Percentiles rank a stretch among this genome's conserved stretches.
Conservation (phyloP, 192 early-diverging fungal species). For the Allomyces macrogynus region DNA sequence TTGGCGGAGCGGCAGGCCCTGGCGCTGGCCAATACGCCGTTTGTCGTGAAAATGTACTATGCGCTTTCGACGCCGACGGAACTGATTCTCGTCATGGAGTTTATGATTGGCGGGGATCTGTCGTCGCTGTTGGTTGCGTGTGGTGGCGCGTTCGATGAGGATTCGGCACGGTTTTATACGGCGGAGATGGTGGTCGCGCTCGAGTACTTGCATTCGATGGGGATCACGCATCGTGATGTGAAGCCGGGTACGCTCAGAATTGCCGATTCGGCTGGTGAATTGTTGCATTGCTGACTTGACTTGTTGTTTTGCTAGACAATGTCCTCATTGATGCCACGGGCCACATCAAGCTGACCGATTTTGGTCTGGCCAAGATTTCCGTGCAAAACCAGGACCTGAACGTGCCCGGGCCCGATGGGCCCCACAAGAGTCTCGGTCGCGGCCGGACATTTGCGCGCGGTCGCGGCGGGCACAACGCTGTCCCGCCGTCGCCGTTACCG, state of each 20-base stretch:
- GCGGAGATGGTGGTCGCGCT: constrained; percentile 77
- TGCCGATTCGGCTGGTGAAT: too few relatives aligned
- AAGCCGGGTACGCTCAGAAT: constrained; percentile 64
- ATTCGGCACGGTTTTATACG: constrained; percentile 68
- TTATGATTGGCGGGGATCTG: constrained; percentile 71
- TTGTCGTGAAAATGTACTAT: constrained; percentile 82
- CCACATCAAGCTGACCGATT: constrained; percentile 43
- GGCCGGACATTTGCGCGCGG: too few relatives aligned
- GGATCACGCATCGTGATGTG: constrained; percentile 72
- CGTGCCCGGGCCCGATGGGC: too few relatives aligned
- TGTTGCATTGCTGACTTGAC: constrained; percentile 1
- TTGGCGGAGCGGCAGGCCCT: constrained; percentile 70
- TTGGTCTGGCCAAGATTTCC: constrained; percentile 74
- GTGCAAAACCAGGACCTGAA: constrained; percentile 10
- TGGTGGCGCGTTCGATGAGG: constrained; percentile 56
- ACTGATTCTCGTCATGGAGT: constrained; percentile 80
- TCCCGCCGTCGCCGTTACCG: not conserved
- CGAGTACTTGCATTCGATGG: constrained; percentile 73
- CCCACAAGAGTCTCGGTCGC: not conserved
- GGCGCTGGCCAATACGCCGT: constrained; percentile 54
- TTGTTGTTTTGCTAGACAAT: constrained; percentile 27
- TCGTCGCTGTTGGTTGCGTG: constrained; percentile 43
- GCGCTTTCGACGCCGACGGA: constrained; percentile 77
- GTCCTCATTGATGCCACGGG: constrained; percentile 35
- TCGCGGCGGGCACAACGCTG: too few relatives aligned